Evolutionary conservation across 805 yeast genomes (phyloP), one percentile per base, ranked within the genome.

Genomic region (Ogataea nitratoaversa): DNA sequence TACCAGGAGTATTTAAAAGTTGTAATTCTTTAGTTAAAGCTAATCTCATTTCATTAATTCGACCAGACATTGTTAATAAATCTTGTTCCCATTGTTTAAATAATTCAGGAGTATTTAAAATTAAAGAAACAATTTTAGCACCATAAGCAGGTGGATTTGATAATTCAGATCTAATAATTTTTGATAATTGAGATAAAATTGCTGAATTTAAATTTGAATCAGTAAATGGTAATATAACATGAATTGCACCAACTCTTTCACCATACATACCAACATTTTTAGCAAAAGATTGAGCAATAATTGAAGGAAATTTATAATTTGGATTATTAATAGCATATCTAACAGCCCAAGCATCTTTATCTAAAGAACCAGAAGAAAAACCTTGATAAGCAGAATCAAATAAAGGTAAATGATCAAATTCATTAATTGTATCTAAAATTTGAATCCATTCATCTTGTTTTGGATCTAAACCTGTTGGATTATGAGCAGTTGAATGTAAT

Each of bases 341-440:
- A 41, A 84, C 79, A 19, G 97, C 88, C 70, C 76, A 86, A 8
- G 95, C 91, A 56, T 91, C 99, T 44, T 76, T 73, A 48, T 74
- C 82, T 51, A 88, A 74, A 54, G 84, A 79, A 40, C 98, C 98
- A 32, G 90, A 76, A 22, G 98, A 96, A 61, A 91, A 91, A 5
- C 99, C 99, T 69, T 91, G 98, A 72, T 93, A 91, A 18, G 98
- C 98, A 46, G 89, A 79, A 67, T 91, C 99, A 57, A 93, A 90
- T 46, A 91, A 66, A 5, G 88, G 87, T 54, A 91, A 74, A 65
- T 88, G 95, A 39, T 75, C 67, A 42, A 76, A 71, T 43, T 65
- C 59, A 50, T 77, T 74, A 47, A 87, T 67, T 19, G 79, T 82
- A 32, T 73, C 71, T 34, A 86, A 71, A 38, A 93, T 82, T 55